These are phyloP conservation scores for Ananas comosus DNA, from an alignment of 176 grass and related monocot species.

Conservation along the genomic window DNA sequence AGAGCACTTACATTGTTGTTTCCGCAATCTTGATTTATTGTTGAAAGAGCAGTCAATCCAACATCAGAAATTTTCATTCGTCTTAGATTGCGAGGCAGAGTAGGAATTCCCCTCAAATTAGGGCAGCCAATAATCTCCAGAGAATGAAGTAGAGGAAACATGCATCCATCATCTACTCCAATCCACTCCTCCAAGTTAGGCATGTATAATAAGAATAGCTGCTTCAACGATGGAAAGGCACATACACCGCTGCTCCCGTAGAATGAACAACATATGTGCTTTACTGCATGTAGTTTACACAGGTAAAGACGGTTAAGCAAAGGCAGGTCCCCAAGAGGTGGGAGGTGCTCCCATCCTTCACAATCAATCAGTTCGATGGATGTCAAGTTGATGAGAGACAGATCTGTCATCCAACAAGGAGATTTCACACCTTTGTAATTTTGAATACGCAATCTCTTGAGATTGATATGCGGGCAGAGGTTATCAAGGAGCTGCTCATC, in stretches of 20 bases:
- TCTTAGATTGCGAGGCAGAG: neutral
- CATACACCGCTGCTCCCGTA: neutral
- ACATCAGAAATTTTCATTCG: too few relatives aligned
- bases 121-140: neutral
- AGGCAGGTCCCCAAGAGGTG: slow-evolving; percentile 15
- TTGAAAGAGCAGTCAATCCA: too few relatives aligned
- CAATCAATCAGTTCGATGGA: slow-evolving; percentile 10
- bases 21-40: too few relatives aligned
- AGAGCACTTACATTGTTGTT: too few relatives aligned
- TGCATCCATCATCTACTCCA: too few relatives aligned
- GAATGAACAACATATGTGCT: slow-evolving; percentile 1
- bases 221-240: slow-evolving; percentile 21
- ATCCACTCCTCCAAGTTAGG: too few relatives aligned
- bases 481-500: slow-evolving; percentile 5
- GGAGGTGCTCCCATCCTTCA: neutral
- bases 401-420: slow-evolving; percentile 9
- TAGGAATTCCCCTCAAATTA: slow-evolving; percentile 6
- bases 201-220: neutral
- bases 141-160: too few relatives aligned
- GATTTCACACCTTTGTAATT: slow-evolving; percentile 3
- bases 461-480: slow-evolving; percentile 1
- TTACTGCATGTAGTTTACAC: neutral
- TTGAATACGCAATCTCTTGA: neutral
- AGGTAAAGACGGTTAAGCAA: slow-evolving; percentile 22
- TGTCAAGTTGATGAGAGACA: neutral